phyloP scores from a whole-genome alignment of 2,329 filamentous ascomycete species.

The Fusarium metavorans region DNA sequence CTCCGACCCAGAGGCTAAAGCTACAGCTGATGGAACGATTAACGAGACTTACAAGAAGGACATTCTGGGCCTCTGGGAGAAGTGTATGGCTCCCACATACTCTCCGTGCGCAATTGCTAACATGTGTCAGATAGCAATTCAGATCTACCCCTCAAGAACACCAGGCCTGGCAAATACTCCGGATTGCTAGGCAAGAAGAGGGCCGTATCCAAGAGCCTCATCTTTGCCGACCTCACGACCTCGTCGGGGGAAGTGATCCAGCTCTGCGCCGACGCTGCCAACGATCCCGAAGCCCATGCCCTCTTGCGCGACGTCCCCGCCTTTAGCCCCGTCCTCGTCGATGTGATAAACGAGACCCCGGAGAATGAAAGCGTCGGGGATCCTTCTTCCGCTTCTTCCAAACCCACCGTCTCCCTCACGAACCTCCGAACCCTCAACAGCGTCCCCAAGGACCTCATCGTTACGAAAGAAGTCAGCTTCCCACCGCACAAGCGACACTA shows the following conservation, averaged over 20 bases:
- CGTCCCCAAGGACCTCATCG: conserved; percentile 73
- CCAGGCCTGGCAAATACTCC: conserved; percentile 35
- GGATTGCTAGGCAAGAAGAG: conserved; percentile 80
- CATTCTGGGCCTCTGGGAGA: conserved; percentile 46
- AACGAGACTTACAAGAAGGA: conserved; percentile 30
- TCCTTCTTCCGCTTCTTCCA: conserved; percentile 41
- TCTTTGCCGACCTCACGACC: conserved; percentile 72
- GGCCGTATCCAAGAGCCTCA: conserved; percentile 75
- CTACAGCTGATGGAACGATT: neutral
- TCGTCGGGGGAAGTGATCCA: conserved; percentile 58
- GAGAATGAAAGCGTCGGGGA: conserved; percentile 22
- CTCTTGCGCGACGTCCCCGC: conserved; percentile 60
- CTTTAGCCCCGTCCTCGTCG: conserved; percentile 65
- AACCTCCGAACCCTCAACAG: conserved; percentile 51
- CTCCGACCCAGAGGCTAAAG: conserved; percentile 19
- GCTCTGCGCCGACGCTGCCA: conserved; percentile 55
- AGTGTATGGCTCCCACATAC: conserved; percentile 41
- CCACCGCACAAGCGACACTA: conserved; percentile 82
- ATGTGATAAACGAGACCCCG: conserved; percentile 51
- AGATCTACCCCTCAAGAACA: conserved; percentile 34
- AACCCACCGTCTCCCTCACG: conserved; percentile 76
- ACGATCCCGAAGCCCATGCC: conserved; percentile 52
- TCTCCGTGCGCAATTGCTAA: neutral
- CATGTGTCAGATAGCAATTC: conserved; percentile 43
- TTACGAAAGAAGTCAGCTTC: conserved; percentile 80